A percentile compares a stretch with the other conserved stretches of the same genome.
These are phyloP conservation scores for Hyphodiscus hymeniophilus DNA, from an alignment of 495 filamentous ascomycete species.

Conservation along the genomic window DNA sequence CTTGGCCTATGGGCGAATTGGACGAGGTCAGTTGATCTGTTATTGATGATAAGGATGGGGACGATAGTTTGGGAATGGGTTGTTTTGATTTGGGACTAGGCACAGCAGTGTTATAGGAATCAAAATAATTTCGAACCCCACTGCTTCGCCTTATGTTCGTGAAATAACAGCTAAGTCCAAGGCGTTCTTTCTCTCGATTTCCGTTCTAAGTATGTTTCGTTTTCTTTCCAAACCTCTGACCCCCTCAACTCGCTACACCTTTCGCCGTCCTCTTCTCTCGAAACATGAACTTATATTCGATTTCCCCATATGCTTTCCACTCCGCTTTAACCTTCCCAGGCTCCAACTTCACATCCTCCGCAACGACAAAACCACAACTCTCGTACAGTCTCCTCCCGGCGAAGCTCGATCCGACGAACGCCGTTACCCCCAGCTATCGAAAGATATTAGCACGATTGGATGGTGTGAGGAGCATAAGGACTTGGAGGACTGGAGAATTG, in stretches of 20 bases:
- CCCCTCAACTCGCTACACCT: no score
- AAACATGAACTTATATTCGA: constrained; percentile 1
- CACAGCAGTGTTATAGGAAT: constrained; percentile 2
- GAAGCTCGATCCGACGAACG: neutral
- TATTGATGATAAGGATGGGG: neutral
- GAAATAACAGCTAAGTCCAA: neutral
- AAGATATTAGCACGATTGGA: no score
- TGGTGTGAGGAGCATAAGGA: no score
- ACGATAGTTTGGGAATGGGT: constrained; percentile 1
- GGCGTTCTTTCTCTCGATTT: neutral
- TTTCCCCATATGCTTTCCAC: neutral
- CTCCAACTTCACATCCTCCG: neutral
- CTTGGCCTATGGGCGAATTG: neutral
- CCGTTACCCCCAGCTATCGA: neutral
- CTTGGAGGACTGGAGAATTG: no score
- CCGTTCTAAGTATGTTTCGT: neutral
- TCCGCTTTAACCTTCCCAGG: neutral
- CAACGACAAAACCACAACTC: constrained; percentile 1
- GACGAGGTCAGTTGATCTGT: neutral
- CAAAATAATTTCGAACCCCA: constrained; percentile 1
- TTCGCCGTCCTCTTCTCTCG: neutral
- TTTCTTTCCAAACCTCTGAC: neutral
- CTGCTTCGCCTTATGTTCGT: neutral
- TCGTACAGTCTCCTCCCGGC: neutral
- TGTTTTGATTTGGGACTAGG: neutral